Conservation (phyloP, 768 basidiomycete species). For the Suillus paluster region DNA sequence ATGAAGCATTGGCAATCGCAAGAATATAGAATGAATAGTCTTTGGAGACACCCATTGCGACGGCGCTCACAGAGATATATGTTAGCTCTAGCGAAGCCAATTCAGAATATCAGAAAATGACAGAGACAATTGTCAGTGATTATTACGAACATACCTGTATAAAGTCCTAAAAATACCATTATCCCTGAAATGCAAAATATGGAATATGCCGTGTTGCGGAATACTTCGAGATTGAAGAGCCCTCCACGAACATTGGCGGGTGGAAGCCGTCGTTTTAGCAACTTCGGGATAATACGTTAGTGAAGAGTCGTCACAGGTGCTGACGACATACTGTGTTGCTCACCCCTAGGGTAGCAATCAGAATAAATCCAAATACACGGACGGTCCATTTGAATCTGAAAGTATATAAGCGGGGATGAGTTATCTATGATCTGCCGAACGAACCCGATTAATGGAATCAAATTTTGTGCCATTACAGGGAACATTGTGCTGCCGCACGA, state of each 20-base stretch:
- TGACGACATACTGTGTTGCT: conserved; percentile 53
- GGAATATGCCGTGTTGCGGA: conserved; percentile 53
- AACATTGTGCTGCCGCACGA: conserved; percentile 72
- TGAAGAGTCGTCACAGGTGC: conserved; percentile 12
- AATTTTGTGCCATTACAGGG: conserved; percentile 61
- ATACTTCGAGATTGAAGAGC: conserved; percentile 56
- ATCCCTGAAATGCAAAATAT: conserved; percentile 55
- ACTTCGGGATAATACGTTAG: conserved; percentile 17
- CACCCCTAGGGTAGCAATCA: conserved; percentile 53
- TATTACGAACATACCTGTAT: conserved; percentile 57
- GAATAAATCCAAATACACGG: conserved; percentile 68
- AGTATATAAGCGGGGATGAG: not conserved
- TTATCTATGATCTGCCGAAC: conserved; percentile 19
- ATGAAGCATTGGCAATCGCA: conserved; percentile 69
- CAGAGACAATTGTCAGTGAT: not conserved
- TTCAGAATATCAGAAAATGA: conserved; percentile 16
- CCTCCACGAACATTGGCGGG: conserved; percentile 58
- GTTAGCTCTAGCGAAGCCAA: conserved; percentile 53
- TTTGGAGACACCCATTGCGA: conserved; percentile 47
- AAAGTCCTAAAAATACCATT: conserved; percentile 67
- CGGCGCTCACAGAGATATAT: conserved; percentile 65
- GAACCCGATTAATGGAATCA: conserved; percentile 60
- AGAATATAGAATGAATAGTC: conserved; percentile 67
- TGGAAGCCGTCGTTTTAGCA: conserved; percentile 52
- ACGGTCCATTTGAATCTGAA: conserved; percentile 77